Conservation (phyloP, 495 filamentous ascomycete species). For the Friedmanniomyces endolithicus region DNA sequence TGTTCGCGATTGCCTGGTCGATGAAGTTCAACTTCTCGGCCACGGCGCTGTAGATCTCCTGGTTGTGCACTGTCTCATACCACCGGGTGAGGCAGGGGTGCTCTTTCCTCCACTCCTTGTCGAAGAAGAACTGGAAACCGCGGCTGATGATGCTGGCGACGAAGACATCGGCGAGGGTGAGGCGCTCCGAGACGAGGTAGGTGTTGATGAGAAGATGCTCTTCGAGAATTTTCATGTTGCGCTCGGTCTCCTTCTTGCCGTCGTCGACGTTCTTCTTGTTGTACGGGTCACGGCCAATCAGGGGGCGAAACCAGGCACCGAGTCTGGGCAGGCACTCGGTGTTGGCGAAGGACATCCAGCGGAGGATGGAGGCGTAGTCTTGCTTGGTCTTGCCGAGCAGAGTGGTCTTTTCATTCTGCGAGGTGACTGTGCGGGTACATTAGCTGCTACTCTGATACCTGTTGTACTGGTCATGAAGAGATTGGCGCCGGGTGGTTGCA, state of each 20-base stretch:
- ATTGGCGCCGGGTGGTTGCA: not conserved
- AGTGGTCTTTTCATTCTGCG: slow-evolving; percentile 99
- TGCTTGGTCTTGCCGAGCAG: slow-evolving; percentile 99
- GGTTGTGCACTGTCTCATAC: slow-evolving; percentile 88
- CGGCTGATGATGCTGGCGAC: slow-evolving; percentile 61
- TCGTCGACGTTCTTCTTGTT: slow-evolving; percentile 97
- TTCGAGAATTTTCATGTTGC: slow-evolving; percentile 60
- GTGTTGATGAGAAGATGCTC: slow-evolving; percentile 84
- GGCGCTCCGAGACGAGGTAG: slow-evolving; percentile 92
- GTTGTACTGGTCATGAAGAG: not conserved
- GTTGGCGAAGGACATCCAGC: slow-evolving; percentile 93
- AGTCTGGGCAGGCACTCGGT: slow-evolving; percentile 63
- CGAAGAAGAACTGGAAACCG: slow-evolving; percentile 78
- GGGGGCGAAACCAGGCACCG: slow-evolving; percentile 77
- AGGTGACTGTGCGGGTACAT: slow-evolving; percentile 55
- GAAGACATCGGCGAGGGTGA: slow-evolving; percentile 93
- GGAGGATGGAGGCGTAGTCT: slow-evolving; percentile 93
- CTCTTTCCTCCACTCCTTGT: slow-evolving; percentile 68
- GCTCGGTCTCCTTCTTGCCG: slow-evolving; percentile 48
- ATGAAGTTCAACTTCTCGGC: slow-evolving; percentile 60
- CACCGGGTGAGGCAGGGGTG: slow-evolving; percentile 82
- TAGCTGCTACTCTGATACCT: not conserved
- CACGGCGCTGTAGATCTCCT: slow-evolving; percentile 75
- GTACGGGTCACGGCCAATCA: slow-evolving; percentile 70
- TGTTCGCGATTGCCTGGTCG: slow-evolving; percentile 76